Evolutionary conservation across 2,329 filamentous ascomycete genomes (phyloP).

Genomic region (Fusarium sacchari): DNA sequence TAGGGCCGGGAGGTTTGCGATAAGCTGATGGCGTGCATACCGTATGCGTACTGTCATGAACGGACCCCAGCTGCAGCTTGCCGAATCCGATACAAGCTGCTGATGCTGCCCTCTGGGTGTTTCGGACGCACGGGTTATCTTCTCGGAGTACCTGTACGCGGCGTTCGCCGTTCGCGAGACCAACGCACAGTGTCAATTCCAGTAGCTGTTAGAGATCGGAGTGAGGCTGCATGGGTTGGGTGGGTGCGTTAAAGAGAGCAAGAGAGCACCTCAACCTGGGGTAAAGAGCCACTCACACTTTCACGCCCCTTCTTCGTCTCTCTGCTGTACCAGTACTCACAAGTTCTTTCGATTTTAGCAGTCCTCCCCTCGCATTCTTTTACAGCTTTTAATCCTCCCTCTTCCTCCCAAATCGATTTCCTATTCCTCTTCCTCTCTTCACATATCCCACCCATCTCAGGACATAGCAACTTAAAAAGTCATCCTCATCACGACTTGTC

Average conservation of each 20-base stretch:
- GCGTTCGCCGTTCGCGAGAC: conserved; percentile 32
- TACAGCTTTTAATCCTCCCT: conserved; percentile 39
- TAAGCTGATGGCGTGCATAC: conserved; percentile 46
- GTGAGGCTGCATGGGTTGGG: conserved; percentile 30
- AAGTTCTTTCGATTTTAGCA: conserved; percentile 39
- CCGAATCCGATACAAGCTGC: neutral
- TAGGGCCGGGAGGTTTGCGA: conserved; percentile 43
- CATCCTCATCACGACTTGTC: conserved; percentile 8
- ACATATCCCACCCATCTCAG: neutral
- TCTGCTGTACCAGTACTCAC: conserved; percentile 20
- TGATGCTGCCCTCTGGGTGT: neutral
- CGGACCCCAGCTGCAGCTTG: conserved; percentile 19
- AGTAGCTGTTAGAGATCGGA: conserved; percentile 23
- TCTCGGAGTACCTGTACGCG: conserved; percentile 27
- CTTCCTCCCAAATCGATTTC: conserved; percentile 38
- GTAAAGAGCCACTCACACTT: conserved; percentile 44
- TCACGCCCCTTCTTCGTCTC: conserved; percentile 39
- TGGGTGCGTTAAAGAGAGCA: conserved; percentile 22
- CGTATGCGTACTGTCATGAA: conserved; percentile 24
- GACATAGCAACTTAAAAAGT: conserved; percentile 9
- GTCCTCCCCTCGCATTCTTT: conserved; percentile 40
- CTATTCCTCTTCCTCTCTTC: conserved; percentile 27
- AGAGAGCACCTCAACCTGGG: conserved; percentile 30
- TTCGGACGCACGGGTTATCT: conserved; percentile 21
- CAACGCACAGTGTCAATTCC: conserved; percentile 39